Base-by-base conservation (phyloP, 106 monocot species). In the Platanthera guangdongensis region DNA sequence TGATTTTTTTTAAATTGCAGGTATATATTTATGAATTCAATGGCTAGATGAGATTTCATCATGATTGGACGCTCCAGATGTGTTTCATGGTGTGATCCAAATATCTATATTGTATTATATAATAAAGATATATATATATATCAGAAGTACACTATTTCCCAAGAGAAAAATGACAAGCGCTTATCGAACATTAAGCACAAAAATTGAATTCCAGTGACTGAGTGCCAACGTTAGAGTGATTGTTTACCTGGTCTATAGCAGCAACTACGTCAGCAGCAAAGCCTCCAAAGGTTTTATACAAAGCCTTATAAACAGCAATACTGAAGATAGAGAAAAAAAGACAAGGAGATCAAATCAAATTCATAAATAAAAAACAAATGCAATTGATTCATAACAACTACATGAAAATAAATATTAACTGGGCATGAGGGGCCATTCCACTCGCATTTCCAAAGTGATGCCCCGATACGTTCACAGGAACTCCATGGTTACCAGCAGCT, bases 381-480 rank as follows among this genome's bases (percentile, higher is more conserved):
- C 8, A 70, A 47, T 13, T 45, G 45, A 22, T 50, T 72, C 51
- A 46, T 9, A 71, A 46, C 7, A 22, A 55, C 19, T 47, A 72
- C 78, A 69, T 11, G 68, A 74, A 76, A 53, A 47, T 62, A n/a
- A 76, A 19, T 13, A 78, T 16, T 86, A 91, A 97, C 97, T 91
- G 97, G 73, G 97, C 97, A 85, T 81, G 93, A 89, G 97, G 97
- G 52, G 97, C 97, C 97, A 99, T 99, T 81, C 97, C 97, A 83
- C 97, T 99, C 73, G 97, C 93, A 86, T 91, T 92, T 46, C 97
- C 97, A 81, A 89, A 99, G 18, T 88, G 78, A 86, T 99, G 97
- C 19, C 91, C 94, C 51, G 91, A 83, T 21, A 99, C 94, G 74
- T 86, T 76, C 13, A 91, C 97, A 15, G 97, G 88, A 77, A 99